Conservation (phyloP, 108 stramenopile genomes). For the Aurantiochytrium sp. region DNA sequence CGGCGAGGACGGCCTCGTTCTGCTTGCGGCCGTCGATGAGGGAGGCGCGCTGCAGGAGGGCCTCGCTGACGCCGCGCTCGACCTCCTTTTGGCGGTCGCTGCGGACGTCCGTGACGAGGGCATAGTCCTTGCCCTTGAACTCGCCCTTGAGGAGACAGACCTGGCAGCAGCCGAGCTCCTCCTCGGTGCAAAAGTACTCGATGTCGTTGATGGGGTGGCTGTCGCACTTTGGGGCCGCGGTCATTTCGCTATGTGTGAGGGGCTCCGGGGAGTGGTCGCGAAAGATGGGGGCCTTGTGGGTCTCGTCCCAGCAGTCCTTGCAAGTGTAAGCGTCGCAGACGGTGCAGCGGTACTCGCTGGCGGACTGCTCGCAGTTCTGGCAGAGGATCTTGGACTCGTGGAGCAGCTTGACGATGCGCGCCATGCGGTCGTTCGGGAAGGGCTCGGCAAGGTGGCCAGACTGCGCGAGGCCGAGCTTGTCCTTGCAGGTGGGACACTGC, state of each 20-base stretch:
- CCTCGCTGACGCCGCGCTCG: conserved; percentile 24
- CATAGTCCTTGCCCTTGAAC: conserved; percentile 30
- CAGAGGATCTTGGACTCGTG: conserved; percentile 28
- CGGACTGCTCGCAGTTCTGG: conserved; percentile 1
- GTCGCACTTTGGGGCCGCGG: conserved; percentile 3
- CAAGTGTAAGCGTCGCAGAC: conserved; percentile 10
- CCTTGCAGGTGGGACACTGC: conserved; percentile 23
- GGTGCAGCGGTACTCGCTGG: not conserved
- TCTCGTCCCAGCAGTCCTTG: not conserved
- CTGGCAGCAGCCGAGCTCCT: not conserved
- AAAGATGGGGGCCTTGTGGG: conserved; percentile 16
- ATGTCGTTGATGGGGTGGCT: not conserved
- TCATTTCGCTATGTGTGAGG: not conserved
- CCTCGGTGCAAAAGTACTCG: conserved; percentile 30
- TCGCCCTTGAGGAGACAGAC: conserved; percentile 16
- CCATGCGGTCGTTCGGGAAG: conserved; percentile 7
- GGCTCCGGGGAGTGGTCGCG: not conserved
- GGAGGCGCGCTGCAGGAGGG: not conserved
- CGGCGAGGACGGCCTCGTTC: not conserved
- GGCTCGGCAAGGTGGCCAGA: not conserved
- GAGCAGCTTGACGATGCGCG: not conserved
- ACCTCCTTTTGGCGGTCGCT: conserved; percentile 9
- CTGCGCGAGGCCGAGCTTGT: not conserved
- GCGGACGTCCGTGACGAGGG: conserved; percentile 3
- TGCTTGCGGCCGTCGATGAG: not conserved